These are phyloP conservation scores for Kwoniella dendrophila DNA, from an alignment of 768 basidiomycete genomes.

Conservation along the genomic window DNA sequence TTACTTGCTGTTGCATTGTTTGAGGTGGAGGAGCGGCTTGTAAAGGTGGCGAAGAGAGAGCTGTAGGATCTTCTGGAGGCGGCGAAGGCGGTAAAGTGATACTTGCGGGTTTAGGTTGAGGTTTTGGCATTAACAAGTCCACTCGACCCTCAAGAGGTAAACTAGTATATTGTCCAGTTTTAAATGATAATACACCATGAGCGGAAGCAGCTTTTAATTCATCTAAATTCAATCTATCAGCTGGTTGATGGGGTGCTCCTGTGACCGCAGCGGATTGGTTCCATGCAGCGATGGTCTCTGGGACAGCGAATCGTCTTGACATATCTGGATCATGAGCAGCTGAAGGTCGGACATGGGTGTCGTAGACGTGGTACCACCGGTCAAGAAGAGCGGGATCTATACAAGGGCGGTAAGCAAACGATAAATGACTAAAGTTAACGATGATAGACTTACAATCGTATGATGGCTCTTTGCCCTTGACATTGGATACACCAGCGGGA, in stretches of 20 bases:
- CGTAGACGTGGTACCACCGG: conserved; percentile 88
- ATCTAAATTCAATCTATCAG: conserved; percentile 63
- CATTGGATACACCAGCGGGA: conserved; percentile 61
- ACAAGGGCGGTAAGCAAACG: background rate
- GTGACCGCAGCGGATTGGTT: conserved; percentile 58
- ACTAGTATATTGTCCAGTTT: conserved; percentile 74
- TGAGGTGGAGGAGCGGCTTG: conserved; percentile 40
- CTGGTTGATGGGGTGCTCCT: conserved; percentile 39
- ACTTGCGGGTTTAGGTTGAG: conserved; percentile 26
- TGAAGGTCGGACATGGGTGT: conserved; percentile 76
- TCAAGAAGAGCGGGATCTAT: conserved; percentile 69
- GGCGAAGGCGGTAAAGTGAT: conserved; percentile 27
- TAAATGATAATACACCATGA: conserved; percentile 61
- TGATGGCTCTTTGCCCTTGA: conserved; percentile 32
- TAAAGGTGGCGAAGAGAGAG: conserved; percentile 58
- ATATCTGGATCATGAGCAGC: conserved; percentile 50
- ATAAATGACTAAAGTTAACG: background rate
- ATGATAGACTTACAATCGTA: conserved; percentile 50
- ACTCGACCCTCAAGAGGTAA: conserved; percentile 86
- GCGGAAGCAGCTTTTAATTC: conserved; percentile 60
- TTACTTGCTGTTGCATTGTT: conserved; percentile 41
- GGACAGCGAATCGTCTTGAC: conserved; percentile 62
- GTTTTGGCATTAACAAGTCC: conserved; percentile 73
- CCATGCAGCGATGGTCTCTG: conserved; percentile 76
- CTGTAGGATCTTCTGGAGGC: conserved; percentile 45